Evolutionary conservation across 2,329 filamentous ascomycete species (phyloP).

Genomic region (Alternaria tenuissima): DNA sequence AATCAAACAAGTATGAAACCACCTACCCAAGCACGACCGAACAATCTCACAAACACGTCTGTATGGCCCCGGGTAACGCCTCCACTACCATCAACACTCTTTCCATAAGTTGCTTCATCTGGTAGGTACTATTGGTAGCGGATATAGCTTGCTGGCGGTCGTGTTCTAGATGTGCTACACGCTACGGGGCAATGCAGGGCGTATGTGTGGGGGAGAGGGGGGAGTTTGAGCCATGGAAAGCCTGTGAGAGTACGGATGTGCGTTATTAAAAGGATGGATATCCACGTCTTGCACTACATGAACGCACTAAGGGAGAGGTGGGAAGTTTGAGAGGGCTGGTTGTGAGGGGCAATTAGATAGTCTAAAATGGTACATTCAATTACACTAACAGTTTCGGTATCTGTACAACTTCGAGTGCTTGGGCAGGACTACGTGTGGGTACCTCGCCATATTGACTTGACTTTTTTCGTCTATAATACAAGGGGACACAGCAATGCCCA

Average conservation of each 20-base stretch:
- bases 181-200: background rate
- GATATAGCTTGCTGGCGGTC: background rate
- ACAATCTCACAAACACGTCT: background rate
- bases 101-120: constrained; percentile 5
- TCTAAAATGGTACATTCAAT: too few species aligned
- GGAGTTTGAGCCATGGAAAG: background rate
- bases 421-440: too few species aligned
- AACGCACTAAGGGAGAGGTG: too few species aligned
- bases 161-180: background rate
- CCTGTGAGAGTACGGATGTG: background rate
- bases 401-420: too few species aligned
- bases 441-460: too few species aligned
- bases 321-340: background rate
- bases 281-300: too few species aligned
- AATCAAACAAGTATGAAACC: background rate
- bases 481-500: too few species aligned
- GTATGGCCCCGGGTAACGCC: constrained; percentile 6
- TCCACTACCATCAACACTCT: constrained; percentile 6
- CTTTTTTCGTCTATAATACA: too few species aligned
- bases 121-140: background rate
- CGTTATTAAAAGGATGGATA: too few species aligned
- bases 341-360: too few species aligned
- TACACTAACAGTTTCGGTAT: too few species aligned
- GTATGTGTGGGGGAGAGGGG: background rate
- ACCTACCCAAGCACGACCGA: background rate